A percentile compares a stretch with the other conserved stretches of the same genome.
These are phyloP conservation scores for Cercospora brassicicola DNA, from an alignment of 2,329 filamentous ascomycete genomes.

Conservation along the genomic window DNA sequence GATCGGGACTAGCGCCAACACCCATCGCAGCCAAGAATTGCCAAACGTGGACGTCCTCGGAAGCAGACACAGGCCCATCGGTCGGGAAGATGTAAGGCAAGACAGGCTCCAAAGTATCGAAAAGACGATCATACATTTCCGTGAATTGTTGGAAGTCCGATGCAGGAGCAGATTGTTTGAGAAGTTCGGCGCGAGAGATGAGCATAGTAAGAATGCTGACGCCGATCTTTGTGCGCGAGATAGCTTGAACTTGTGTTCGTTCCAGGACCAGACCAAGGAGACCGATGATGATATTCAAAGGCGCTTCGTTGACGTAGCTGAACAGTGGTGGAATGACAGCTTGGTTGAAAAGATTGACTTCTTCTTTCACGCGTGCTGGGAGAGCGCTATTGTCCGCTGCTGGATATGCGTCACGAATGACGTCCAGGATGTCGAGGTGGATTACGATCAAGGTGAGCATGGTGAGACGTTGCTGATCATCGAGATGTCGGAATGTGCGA, in stretches of 20 bases:
- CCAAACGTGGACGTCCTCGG: conserved; percentile 94
- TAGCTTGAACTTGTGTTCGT: conserved; percentile 77
- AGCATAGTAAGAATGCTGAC: conserved; percentile 90
- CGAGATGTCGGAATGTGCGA: conserved; percentile 89
- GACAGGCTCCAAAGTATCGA: conserved; percentile 80
- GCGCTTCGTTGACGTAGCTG: conserved; percentile 85
- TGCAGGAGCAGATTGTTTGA: conserved; percentile 70
- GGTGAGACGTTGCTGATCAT: conserved; percentile 88
- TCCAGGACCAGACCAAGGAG: conserved; percentile 81
- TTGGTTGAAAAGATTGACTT: conserved; percentile 85
- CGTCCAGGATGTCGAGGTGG: conserved; percentile 87
- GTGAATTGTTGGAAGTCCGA: conserved; percentile 81
- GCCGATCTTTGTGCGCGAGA: conserved; percentile 83
- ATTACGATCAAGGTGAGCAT: conserved; percentile 95
- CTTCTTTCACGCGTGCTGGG: conserved; percentile 79
- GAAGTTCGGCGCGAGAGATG: conserved; percentile 86
- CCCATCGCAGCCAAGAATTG: conserved; percentile 95
- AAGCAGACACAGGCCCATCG: conserved; percentile 67
- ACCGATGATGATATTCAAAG: conserved; percentile 85
- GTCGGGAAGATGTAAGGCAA: conserved; percentile 86
- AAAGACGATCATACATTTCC: conserved; percentile 78
- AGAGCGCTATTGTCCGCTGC: conserved; percentile 67
- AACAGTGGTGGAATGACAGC: conserved; percentile 89
- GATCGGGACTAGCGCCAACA: conserved; percentile 86
- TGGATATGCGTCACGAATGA: conserved; percentile 78